Base-by-base conservation (phyloP, 441 rosid genomes). In the Dalechampia spathulata region DNA sequence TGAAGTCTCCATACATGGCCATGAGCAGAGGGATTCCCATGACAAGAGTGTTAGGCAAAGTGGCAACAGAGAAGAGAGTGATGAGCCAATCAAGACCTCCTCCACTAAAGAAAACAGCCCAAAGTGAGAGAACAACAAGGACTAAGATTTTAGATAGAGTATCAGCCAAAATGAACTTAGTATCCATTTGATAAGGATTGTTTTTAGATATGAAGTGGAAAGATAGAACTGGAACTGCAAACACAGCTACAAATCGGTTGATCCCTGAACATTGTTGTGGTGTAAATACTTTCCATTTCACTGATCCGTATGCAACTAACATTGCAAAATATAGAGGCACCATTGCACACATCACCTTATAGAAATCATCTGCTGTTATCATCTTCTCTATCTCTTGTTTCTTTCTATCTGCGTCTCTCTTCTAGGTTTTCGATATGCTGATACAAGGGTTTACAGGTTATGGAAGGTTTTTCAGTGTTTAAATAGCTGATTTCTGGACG, bases 11-110 rank as follows among this genome's bases (percentile, higher is more conserved):
- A 43, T 83, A 86, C 90, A 86, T 86, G 44, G 87, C 87, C 60
- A 77, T 73, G 41, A 86, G 83, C 75, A 86, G 61, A 60, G 94
- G 94, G 14, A 86, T 83, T 5, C 94, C 94, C 94, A 86, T 86
- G 47, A 86, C 94, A 1, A 86, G 87, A 7, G 94, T 83, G 67
- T 86, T 83, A 16, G 94, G 94, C 61, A 86, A 65, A 46, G 90
- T 81, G 0, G 87, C 66, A 7, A 81, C 46, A 1, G 90, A 83
- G 75, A 86, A 86, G 59, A 86, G 78, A 40, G 87, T 83, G 66
- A 86, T 83, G 50, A 81, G 77, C 94, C 94, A 86, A 34, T 86
- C 90, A 9, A 86, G 65, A n/a, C n/a, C n/a, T 15, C 82, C 69
- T 12, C 85, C 75, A 17, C 62, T 46, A 57, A 67, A 74, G 66